phyloP scores from a whole-genome alignment of 2,329 filamentous ascomycete species.

The Talaromyces marneffei region DNA sequence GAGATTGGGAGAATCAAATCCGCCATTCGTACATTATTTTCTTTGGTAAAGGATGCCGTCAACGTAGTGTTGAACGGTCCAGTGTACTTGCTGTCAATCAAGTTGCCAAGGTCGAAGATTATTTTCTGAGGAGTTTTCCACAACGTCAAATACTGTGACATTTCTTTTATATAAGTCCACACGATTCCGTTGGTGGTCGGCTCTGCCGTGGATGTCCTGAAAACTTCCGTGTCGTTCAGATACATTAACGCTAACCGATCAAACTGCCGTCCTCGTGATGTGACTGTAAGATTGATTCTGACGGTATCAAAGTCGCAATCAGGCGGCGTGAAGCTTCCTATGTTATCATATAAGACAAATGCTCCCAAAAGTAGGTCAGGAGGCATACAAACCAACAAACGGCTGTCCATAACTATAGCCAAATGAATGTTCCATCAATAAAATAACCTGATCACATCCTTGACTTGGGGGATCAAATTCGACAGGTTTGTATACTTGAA shows the following conservation, averaged over 20 bases:
- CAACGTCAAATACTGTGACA: constrained; percentile 63
- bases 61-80: constrained; percentile 68
- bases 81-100: constrained; percentile 66
- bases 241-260: constrained; percentile 73
- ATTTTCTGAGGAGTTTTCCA: constrained; percentile 66
- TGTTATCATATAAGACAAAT: constrained; percentile 13
- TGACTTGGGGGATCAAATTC: constrained; percentile 37
- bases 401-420: constrained; percentile 67
- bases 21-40: constrained; percentile 43
- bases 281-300: constrained; percentile 69
- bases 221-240: constrained; percentile 72
- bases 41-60: constrained; percentile 64
- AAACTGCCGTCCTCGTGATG: constrained; percentile 65
- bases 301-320: constrained; percentile 66
- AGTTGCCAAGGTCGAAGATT: constrained; percentile 74
- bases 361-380: too few relatives aligned
- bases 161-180: constrained; percentile 74
- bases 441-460: constrained; percentile 32
- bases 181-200: constrained; percentile 64
- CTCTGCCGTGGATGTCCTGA: constrained; percentile 76
- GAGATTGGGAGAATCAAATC: constrained; percentile 62
- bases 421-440: constrained; percentile 68
- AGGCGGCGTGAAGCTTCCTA: constrained; percentile 62
- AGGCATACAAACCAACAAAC: constrained; percentile 57
- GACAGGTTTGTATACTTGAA: constrained; percentile 65